Evolutionary conservation across 1,139 yeast genomes (phyloP), one percentile per base, ranked within the genome.

Genomic region (Yarrowia galli): DNA sequence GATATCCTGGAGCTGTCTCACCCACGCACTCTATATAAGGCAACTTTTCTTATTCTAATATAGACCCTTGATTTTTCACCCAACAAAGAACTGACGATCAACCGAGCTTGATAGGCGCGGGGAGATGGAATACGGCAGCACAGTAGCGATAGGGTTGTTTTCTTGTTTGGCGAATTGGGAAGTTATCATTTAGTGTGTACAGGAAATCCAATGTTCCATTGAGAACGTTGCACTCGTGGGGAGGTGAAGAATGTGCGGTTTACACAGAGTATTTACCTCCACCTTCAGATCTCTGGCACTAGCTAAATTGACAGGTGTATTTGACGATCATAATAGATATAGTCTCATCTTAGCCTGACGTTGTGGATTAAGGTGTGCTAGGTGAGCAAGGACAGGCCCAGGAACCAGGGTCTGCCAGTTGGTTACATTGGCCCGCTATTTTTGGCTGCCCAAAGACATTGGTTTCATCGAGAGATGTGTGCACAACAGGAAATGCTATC

Each of bases 1-100:
- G n/a, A 25, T 8, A 10, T 23, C 23, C n/a, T 13, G 35, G 22
- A 38, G 58, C 61, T 5, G 61, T 40, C 35, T 54, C 61, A 22
- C 58, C 58, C 43, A 51, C 61, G 36, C 61, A 38, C 61, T 38
- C 46, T 38, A 54, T 54, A 54, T 54, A 53, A n/a, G 15, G 25
- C 38, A 23, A 15, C 15, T 4, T 8, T 36, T 53, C 22, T 53
- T 53, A 49, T 49, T 49, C 35, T 35, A 49, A 35, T 42, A 51
- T 51, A 51, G 58, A 35, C 58, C 58, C 42, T 51, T 35, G 43
- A 51, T 35, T 51, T 51, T 36, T 51, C 28, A 51, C 58, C 13
- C 12, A 51, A 51, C 42, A 51, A 51, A 51, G 56, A 51, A 46
- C 23, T 6, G 54, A 32, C 40, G 56, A 51, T 51, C 58, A 49